phyloP scores from a whole-genome alignment of 148 eudicot genomes.

The Tetragonia tetragonoides region DNA sequence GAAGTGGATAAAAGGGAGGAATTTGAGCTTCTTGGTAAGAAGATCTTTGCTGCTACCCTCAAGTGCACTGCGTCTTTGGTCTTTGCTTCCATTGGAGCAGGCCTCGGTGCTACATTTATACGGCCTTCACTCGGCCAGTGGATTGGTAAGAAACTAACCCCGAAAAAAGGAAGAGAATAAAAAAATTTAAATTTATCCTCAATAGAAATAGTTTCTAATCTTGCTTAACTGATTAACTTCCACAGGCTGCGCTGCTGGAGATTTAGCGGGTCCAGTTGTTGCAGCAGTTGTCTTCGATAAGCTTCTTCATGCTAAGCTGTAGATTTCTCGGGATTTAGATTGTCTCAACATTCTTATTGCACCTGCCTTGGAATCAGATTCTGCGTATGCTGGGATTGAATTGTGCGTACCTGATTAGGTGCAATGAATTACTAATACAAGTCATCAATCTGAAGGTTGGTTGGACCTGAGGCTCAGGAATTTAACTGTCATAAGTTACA shows the following conservation, averaged over 20 bases:
- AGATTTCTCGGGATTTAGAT: slow-evolving; percentile 7
- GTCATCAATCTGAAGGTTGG: not conserved
- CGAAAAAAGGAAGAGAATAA: not conserved
- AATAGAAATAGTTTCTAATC: not conserved
- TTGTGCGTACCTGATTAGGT: not conserved
- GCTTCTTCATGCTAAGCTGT: slow-evolving; percentile 33
- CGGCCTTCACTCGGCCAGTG: slow-evolving; percentile 84
- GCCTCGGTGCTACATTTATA: slow-evolving; percentile 63
- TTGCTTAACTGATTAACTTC: slow-evolving; percentile 6
- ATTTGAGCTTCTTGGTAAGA: slow-evolving; percentile 51
- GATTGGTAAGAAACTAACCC: slow-evolving; percentile 57
- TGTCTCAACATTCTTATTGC: slow-evolving; percentile 1
- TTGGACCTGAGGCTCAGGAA: not conserved
- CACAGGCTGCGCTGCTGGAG: slow-evolving; percentile 84
- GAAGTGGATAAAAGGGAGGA: slow-evolving; percentile 45
- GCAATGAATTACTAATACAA: not conserved
- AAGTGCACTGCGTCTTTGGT: slow-evolving; percentile 70
- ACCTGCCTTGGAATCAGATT: slow-evolving; percentile 10
- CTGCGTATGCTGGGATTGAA: not conserved
- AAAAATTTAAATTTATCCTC: not conserved
- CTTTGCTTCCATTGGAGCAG: slow-evolving; percentile 89
- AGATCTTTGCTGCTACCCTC: slow-evolving; percentile 47
- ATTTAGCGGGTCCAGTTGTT: slow-evolving; percentile 70
- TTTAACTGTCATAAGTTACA: not conserved
- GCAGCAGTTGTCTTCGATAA: slow-evolving; percentile 58